Percentiles rank a stretch among this genome's conserved stretches.
Conservation (phyloP, 23 red algal species). For the Gracilaria domingensis region DNA sequence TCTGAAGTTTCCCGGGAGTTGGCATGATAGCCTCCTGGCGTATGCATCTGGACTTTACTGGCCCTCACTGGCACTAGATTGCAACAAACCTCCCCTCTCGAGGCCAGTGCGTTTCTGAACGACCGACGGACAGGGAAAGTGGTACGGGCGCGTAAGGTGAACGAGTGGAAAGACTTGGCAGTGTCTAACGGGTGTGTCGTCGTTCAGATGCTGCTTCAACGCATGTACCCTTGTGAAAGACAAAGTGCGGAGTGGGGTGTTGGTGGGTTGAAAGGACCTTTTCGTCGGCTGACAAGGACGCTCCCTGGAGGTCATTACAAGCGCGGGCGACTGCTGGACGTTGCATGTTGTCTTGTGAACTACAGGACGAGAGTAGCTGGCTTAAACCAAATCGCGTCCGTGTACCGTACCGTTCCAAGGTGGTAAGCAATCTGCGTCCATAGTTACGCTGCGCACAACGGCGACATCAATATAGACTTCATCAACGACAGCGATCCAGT, state of each 20-base stretch:
- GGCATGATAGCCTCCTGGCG: not conserved
- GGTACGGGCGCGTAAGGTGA: not conserved
- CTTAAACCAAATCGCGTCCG: not conserved
- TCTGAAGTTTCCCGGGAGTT: slow-evolving; percentile 9
- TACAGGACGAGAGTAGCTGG: not conserved
- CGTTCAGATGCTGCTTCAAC: not conserved
- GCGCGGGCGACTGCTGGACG: not conserved
- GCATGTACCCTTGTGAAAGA: not conserved
- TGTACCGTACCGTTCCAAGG: not conserved
- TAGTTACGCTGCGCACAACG: no score
- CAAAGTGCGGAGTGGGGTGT: not conserved
- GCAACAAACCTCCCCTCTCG: not conserved
- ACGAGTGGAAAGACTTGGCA: not conserved
- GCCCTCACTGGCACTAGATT: not conserved
- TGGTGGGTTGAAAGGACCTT: not conserved
- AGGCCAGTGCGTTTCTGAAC: not conserved
- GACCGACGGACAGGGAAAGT: not conserved
- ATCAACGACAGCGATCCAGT: no score
- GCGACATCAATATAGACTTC: no score
- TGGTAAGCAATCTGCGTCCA: no score
- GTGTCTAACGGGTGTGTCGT: not conserved
- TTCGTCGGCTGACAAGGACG: not conserved
- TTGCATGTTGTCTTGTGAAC: not conserved
- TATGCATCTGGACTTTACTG: not conserved
- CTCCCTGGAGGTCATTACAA: not conserved